Percentiles rank a stretch among this genome's conserved stretches.
Conservation (phyloP, 176 grass and related monocot genomes). For the Phyllostachys edulis region DNA sequence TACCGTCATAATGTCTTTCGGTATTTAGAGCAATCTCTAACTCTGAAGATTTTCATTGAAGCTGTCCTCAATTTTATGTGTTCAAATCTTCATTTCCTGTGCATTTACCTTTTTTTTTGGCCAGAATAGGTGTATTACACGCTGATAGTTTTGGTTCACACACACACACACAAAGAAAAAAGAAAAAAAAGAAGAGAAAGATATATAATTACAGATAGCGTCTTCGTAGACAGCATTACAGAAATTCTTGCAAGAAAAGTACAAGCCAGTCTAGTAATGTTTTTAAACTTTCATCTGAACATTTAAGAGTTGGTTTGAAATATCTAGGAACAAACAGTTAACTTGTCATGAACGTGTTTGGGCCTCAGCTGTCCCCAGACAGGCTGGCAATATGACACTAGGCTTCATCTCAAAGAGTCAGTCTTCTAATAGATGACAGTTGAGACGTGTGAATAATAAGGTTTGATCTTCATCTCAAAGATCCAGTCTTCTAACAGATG, state of each 20-base stretch:
- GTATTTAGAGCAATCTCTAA: conserved; percentile 43
- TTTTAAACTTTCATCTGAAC: conserved; percentile 18
- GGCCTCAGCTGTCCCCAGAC: not conserved
- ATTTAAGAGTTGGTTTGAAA: not conserved
- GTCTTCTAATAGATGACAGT: conserved; percentile 5
- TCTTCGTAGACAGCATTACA: not conserved
- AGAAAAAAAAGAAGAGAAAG: not conserved
- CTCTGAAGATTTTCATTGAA: conserved; percentile 1
- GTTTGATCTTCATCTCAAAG: not conserved
- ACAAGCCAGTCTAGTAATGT: not conserved
- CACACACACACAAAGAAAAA: not conserved
- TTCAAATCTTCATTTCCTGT: conserved; percentile 15
- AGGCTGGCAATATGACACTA: not conserved
- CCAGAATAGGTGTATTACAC: not conserved
- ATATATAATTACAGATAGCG: not conserved
- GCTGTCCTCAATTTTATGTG: not conserved
- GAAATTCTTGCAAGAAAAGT: not conserved
- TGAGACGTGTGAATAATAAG: conserved; percentile 19
- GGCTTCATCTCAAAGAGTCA: not conserved
- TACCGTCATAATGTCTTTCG: conserved; percentile 74
- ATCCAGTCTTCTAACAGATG: too few species aligned
- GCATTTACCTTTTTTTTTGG: not conserved
- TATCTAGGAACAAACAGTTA: not conserved
- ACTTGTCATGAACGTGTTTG: not conserved
- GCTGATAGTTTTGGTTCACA: conserved; percentile 17